Percentiles rank a stretch among this genome's conserved stretches.
Conservation (phyloP, 768 basidiomycete genomes). For the Termitomyces sp. region DNA sequence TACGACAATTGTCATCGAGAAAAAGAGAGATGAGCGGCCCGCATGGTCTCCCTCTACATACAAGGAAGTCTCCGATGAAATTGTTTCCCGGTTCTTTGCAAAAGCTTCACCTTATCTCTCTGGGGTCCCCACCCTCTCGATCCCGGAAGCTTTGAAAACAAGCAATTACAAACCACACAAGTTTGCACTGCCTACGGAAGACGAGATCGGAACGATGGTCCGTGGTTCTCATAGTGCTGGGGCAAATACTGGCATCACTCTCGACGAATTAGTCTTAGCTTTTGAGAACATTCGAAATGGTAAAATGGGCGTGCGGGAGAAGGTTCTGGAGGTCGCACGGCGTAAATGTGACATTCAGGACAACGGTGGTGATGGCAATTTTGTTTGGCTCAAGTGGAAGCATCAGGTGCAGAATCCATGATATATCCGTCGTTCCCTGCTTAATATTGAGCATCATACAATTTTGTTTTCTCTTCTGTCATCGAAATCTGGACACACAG, state of each 20-base stretch:
- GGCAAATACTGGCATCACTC: constrained; percentile 55
- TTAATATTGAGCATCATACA: neutral
- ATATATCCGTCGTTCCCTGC: constrained; percentile 8
- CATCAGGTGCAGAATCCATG: constrained; percentile 25
- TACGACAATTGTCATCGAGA: constrained; percentile 53
- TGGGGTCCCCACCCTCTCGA: constrained; percentile 39
- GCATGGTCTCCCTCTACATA: constrained; percentile 69
- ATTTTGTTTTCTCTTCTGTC: neutral
- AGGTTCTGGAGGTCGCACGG: constrained; percentile 70
- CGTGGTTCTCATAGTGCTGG: constrained; percentile 59
- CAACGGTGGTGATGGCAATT: constrained; percentile 51
- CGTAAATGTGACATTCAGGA: constrained; percentile 63
- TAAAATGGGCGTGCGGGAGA: constrained; percentile 66
- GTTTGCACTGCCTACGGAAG: constrained; percentile 74
- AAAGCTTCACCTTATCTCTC: constrained; percentile 43
- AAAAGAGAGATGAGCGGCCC: constrained; percentile 41
- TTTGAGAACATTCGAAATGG: constrained; percentile 45
- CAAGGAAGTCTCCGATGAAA: constrained; percentile 52
- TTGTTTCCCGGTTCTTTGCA: constrained; percentile 68
- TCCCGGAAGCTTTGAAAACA: constrained; percentile 30
- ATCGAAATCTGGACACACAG: neutral
- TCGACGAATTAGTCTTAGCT: constrained; percentile 59
- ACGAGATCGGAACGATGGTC: constrained; percentile 64
- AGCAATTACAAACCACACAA: constrained; percentile 28
- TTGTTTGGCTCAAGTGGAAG: constrained; percentile 62